Conservation (phyloP, 1,284 basidiomycete species). For the Athelia psychrophila region DNA sequence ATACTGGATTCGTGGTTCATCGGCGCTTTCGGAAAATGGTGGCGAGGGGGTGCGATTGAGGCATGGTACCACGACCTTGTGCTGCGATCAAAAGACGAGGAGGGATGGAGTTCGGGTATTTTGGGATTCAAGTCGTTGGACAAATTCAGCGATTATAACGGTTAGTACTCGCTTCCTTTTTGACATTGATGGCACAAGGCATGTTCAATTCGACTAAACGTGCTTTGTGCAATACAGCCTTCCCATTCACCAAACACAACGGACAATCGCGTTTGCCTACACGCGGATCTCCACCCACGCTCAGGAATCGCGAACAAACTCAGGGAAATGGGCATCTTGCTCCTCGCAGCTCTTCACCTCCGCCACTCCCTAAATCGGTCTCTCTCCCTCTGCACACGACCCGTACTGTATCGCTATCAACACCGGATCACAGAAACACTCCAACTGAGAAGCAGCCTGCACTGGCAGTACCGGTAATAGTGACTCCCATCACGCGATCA, state of each 20-base stretch:
- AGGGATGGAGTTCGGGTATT: slow-evolving; percentile 72
- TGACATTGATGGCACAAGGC: neutral
- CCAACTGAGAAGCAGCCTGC: neutral
- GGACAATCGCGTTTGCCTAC: slow-evolving; percentile 35
- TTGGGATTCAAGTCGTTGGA: slow-evolving; percentile 69
- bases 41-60: slow-evolving; percentile 71
- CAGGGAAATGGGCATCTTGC: slow-evolving; percentile 34
- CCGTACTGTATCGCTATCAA: slow-evolving; percentile 29
- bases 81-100: slow-evolving; percentile 62
- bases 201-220: too few species aligned
- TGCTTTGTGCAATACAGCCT: slow-evolving; percentile 28
- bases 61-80: slow-evolving; percentile 69
- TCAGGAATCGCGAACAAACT: slow-evolving; percentile 58
- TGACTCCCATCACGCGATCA: slow-evolving; percentile 32
- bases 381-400: slow-evolving; percentile 71
- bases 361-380: slow-evolving; percentile 79
- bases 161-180: slow-evolving; percentile 27
- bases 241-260: slow-evolving; percentile 48
- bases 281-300: slow-evolving; percentile 46
- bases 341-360: slow-evolving; percentile 64
- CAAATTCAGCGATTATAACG: slow-evolving; percentile 57
- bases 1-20: slow-evolving; percentile 82
- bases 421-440: slow-evolving; percentile 17
- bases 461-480: slow-evolving; percentile 20
- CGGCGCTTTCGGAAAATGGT: slow-evolving; percentile 87